Evolutionary conservation across 78 protist species (phyloP).

Genomic region (Cavenderia fasciculata): DNA sequence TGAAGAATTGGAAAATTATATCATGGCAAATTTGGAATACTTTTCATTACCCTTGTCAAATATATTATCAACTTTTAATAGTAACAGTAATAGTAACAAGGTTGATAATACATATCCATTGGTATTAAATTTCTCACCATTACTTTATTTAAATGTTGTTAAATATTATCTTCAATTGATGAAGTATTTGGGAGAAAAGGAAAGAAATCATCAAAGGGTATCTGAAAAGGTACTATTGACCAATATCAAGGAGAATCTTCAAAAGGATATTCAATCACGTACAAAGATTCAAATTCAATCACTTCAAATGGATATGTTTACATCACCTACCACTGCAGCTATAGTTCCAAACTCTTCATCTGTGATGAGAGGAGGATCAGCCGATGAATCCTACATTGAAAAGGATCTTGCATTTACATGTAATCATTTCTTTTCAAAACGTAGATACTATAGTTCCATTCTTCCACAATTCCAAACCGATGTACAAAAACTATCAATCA

Average conservation of each 20-base stretch:
- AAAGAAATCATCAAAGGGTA: slow-evolving; percentile 54
- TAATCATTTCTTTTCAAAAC: slow-evolving; percentile 55
- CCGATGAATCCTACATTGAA: neutral
- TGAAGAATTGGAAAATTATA: slow-evolving; percentile 8
- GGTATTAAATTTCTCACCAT: slow-evolving; percentile 27
- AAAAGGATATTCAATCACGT: slow-evolving; percentile 40
- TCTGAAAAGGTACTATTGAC: slow-evolving; percentile 55
- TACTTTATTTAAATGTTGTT: slow-evolving; percentile 15
- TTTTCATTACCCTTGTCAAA: slow-evolving; percentile 22
- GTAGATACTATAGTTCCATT: slow-evolving; percentile 26
- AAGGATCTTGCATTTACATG: slow-evolving; percentile 69
- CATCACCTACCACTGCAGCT: neutral
- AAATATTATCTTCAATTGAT: slow-evolving; percentile 40
- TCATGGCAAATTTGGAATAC: slow-evolving; percentile 15
- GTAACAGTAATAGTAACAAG: neutral
- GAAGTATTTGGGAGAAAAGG: slow-evolving; percentile 26
- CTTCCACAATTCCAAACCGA: slow-evolving; percentile 62
- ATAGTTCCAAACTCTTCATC: neutral
- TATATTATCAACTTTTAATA: too few species aligned
- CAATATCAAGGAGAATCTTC: slow-evolving; percentile 53
- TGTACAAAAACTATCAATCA: slow-evolving; percentile 23
- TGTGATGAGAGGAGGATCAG: neutral
- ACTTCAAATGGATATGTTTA: neutral
- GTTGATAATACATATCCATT: slow-evolving; percentile 46
- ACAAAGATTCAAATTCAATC: slow-evolving; percentile 70